Conservation (phyloP, 2,329 filamentous ascomycete genomes). For the Dactylellina leptospora region DNA sequence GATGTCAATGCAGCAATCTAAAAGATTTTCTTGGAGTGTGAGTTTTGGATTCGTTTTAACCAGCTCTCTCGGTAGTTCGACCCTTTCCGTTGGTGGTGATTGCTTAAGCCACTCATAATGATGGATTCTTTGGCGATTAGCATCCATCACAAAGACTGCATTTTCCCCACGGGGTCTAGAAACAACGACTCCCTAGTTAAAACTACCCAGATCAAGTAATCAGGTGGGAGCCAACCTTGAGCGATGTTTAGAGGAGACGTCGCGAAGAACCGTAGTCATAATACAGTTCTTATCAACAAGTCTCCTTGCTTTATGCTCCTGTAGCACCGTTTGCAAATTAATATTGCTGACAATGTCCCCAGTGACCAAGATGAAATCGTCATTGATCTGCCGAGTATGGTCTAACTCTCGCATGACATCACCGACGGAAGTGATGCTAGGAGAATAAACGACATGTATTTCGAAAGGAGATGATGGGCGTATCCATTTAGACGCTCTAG, state of each 20-base stretch:
- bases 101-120: constrained; percentile 93
- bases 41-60: constrained; percentile 77
- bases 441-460: constrained; percentile 79
- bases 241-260: constrained; percentile 77
- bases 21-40: constrained; percentile 83
- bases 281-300: constrained; percentile 90
- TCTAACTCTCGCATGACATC: constrained; percentile 96
- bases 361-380: constrained; percentile 91
- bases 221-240: constrained; percentile 71
- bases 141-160: constrained; percentile 84
- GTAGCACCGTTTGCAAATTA: constrained; percentile 79
- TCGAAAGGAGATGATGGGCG: constrained; percentile 80
- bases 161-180: constrained; percentile 54
- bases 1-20: constrained; percentile 95
- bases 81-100: constrained; percentile 70
- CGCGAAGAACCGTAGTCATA: constrained; percentile 92
- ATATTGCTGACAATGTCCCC: constrained; percentile 93
- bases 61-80: constrained; percentile 81
- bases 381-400: constrained; percentile 80
- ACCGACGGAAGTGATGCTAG: constrained; percentile 83
- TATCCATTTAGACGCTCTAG: constrained; percentile 76
- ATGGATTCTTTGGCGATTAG: constrained; percentile 79
- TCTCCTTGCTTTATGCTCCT: constrained; percentile 80
- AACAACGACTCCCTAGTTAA: neutral
- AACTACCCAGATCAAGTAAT: neutral